Base-by-base conservation (phyloP, 2,329 filamentous ascomycete species). In the Pseudogymnoascus sp. region DNA sequence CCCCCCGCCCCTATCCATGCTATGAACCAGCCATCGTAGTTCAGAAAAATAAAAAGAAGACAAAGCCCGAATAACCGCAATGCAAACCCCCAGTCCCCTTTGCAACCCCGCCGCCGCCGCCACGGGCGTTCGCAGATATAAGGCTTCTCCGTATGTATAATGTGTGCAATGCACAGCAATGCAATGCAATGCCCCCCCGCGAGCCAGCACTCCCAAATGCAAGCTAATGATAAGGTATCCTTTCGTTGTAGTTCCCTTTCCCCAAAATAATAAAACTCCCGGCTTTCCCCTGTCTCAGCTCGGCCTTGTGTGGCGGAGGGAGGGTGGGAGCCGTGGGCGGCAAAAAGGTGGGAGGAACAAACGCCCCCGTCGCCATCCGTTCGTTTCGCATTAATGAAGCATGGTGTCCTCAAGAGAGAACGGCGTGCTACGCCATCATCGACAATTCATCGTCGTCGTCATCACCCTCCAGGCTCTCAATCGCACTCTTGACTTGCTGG, bases 401-500 rank as follows among this genome's bases (percentile, higher is more conserved):
- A 33, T 14, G 2, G 5, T 30, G 25, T 33, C 9, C 47, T 53
- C 47, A 53, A 18, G 8, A 33, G 2, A 33, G 47, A 18, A 53
- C 28, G 47, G n/a, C 28, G n/a, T 53, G 47, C 47, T 53, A 60
- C 60, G 47, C 76, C 75, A 83, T 83, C 79, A 85, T 84, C 63
- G 82, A 65, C n/a, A 59, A 15, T 36, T 66, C 84, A 71, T 86
- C 83, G 64, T 86, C 82, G 74, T 89, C 85, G 61, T 86, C 85
- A 63, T 90, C 87, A 61, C 91, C 87, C 69, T 96, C 91, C 62
- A 97, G 82, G 68, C 87, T 88, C 77, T 97, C 93, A 77, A 99
- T 97, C 15, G 91, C 91, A 72, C 96, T 91, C 75, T 97, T 99
- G 75, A 99, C 97, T 73, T 91, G 88, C 65, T 90, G 88, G 66